Conservation (phyloP, 306 rosid genomes). For the Sindora glabra region DNA sequence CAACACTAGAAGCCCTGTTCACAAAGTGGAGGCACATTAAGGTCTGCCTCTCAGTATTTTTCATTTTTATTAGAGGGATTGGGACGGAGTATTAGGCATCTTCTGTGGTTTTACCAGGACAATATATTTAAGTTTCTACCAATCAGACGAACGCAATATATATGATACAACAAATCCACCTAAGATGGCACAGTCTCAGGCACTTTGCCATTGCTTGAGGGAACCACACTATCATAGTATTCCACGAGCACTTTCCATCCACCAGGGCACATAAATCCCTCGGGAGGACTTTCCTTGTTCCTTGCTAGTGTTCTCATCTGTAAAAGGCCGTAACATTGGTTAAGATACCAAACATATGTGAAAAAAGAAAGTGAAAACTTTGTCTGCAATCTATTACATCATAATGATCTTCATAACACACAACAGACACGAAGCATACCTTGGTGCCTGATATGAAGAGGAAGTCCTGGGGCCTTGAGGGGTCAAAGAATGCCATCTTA, state of each 20-base stretch:
- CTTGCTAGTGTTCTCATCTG: slow-evolving; percentile 94
- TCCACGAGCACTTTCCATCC: slow-evolving; percentile 96
- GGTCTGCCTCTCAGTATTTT: slow-evolving; percentile 31
- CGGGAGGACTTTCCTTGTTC: slow-evolving; percentile 93
- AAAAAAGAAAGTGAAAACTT: neutral
- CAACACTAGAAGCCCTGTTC: slow-evolving; percentile 27
- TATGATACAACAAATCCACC: slow-evolving; percentile 23
- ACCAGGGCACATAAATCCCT: slow-evolving; percentile 97
- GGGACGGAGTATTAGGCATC: slow-evolving; percentile 17
- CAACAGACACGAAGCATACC: slow-evolving; percentile 48
- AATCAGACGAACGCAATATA: slow-evolving; percentile 27
- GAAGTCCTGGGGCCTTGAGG: slow-evolving; percentile 88
- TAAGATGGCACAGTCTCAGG: slow-evolving; percentile 75
- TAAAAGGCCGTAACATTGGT: neutral
- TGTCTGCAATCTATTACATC: neutral
- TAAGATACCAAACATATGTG: neutral
- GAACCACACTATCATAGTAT: slow-evolving; percentile 75
- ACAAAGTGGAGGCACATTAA: slow-evolving; percentile 35
- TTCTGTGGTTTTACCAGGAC: slow-evolving; percentile 30
- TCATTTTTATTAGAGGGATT: slow-evolving; percentile 30
- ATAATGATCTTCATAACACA: neutral
- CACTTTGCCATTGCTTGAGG: slow-evolving; percentile 41
- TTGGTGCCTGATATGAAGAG: slow-evolving; percentile 96
- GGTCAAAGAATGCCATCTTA: slow-evolving; percentile 95
- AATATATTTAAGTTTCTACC: slow-evolving; percentile 42